phyloP scores from a whole-genome alignment of 805 yeast genomes.

The Saccharomyces jurei region DNA sequence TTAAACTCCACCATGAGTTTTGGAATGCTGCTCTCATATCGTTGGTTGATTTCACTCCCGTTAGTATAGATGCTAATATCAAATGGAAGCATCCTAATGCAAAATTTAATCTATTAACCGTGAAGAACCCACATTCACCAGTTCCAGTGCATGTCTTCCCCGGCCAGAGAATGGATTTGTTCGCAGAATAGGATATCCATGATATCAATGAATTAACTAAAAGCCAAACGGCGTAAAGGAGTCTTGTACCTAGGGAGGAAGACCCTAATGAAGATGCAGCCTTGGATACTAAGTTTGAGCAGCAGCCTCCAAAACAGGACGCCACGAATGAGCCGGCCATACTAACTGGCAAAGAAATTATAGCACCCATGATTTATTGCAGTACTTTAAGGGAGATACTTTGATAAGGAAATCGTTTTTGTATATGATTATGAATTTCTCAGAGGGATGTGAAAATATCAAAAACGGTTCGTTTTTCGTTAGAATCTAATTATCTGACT shows the following conservation, averaged over 20 bases:
- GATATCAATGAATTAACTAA: conserved; percentile 73
- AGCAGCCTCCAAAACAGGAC: conserved; percentile 75
- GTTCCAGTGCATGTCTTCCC: conserved; percentile 75
- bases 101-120: conserved; percentile 87
- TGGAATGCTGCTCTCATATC: conserved; percentile 78
- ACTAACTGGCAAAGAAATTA: conserved; percentile 63
- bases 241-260: conserved; percentile 75
- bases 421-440: not conserved
- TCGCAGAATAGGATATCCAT: conserved; percentile 80
- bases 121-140: conserved; percentile 85
- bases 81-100: conserved; percentile 79
- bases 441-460: not conserved
- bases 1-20: conserved; percentile 86
- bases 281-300: conserved; percentile 56
- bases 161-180: conserved; percentile 65
- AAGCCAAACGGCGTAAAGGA: conserved; percentile 75
- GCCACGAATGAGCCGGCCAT: conserved; percentile 55
- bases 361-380: conserved; percentile 46
- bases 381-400: not conserved
- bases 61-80: conserved; percentile 53
- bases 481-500: not conserved
- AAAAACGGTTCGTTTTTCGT: not conserved
- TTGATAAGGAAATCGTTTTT: not conserved
- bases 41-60: conserved; percentile 68
- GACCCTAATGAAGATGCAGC: conserved; percentile 47